Percentiles rank a stretch among this genome's conserved stretches.
These are phyloP conservation scores for Plasmodium sp. DNA, from an alignment of 169 alveolate species.

Conservation along the genomic window DNA sequence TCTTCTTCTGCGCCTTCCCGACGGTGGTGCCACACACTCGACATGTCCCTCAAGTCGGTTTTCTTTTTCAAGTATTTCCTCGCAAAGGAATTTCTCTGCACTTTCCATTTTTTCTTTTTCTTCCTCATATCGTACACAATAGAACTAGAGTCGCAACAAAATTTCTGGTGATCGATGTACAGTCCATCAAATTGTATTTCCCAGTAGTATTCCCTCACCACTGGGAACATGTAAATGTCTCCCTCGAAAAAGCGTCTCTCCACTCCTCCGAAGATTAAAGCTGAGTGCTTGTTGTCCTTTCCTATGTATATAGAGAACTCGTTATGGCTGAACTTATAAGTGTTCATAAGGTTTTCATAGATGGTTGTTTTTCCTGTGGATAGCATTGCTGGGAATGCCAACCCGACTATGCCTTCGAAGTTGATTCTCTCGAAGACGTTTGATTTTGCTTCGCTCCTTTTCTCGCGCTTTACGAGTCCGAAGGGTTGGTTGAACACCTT, in stretches of 20 bases:
- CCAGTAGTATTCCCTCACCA: constrained; percentile 91
- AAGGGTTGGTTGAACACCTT: constrained; percentile 31
- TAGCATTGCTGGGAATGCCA: constrained; percentile 90
- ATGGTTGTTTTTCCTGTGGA: constrained; percentile 81
- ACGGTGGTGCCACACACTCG: neutral
- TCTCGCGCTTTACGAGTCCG: constrained; percentile 58
- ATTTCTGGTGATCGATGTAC: constrained; percentile 87
- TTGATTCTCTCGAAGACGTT: constrained; percentile 76
- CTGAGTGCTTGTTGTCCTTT: constrained; percentile 81
- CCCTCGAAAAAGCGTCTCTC: constrained; percentile 84
- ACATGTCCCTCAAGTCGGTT: neutral
- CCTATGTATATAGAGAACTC: constrained; percentile 62
- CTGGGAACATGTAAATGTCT: constrained; percentile 89
- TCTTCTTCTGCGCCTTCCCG: neutral
- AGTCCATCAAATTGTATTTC: constrained; percentile 86
- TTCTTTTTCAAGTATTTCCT: constrained; percentile 8
- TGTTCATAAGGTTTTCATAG: constrained; percentile 57
- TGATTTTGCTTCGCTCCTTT: constrained; percentile 12
- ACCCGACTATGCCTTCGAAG: constrained; percentile 91
- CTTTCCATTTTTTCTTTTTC: neutral
- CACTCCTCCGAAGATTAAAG: constrained; percentile 90
- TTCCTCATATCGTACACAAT: constrained; percentile 38
- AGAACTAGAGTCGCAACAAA: constrained; percentile 85
- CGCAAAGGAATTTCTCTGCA: neutral
- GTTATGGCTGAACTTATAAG: constrained; percentile 20